Percentiles rank a stretch among this genome's conserved stretches.
Conservation (phyloP, 2,329 filamentous ascomycete species). For the Ophiostoma ulmi region DNA sequence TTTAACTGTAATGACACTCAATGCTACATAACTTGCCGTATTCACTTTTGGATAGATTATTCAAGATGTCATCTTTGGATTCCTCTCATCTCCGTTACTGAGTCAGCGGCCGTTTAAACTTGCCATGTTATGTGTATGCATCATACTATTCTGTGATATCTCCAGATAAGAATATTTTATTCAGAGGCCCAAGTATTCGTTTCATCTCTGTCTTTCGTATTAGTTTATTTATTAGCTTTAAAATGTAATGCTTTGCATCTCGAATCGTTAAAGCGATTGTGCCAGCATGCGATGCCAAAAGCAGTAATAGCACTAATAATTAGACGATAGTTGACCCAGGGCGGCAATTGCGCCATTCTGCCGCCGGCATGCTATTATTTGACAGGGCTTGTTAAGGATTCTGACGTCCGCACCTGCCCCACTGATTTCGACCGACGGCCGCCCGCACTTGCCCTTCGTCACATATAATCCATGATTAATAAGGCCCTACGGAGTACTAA, state of each 20-base stretch:
- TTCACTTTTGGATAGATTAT: background rate
- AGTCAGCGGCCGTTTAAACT: background rate
- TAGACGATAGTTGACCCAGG: background rate
- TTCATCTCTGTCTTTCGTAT: no score
- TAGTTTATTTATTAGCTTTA: no score
- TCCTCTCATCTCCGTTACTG: background rate
- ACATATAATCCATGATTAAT: background rate
- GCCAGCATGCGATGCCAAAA: background rate
- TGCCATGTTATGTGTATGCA: background rate
- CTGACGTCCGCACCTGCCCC: constrained; percentile 16
- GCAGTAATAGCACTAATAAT: background rate
- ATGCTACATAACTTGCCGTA: background rate
- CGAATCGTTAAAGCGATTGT: no score
- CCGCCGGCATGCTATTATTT: constrained; percentile 19
- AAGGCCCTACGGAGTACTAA: background rate
- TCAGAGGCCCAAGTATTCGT: no score
- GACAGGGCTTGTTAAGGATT: background rate
- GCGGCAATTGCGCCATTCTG: constrained; percentile 25
- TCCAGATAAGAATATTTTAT: no score
- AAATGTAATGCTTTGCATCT: no score
- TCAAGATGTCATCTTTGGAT: background rate
- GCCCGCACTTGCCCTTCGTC: constrained; percentile 7
- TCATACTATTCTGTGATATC: no score
- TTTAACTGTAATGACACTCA: background rate
- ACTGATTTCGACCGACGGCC: constrained; percentile 21